Evolutionary conservation across 2,329 filamentous ascomycete species (phyloP).

Genomic region (Botrytis elliptica): DNA sequence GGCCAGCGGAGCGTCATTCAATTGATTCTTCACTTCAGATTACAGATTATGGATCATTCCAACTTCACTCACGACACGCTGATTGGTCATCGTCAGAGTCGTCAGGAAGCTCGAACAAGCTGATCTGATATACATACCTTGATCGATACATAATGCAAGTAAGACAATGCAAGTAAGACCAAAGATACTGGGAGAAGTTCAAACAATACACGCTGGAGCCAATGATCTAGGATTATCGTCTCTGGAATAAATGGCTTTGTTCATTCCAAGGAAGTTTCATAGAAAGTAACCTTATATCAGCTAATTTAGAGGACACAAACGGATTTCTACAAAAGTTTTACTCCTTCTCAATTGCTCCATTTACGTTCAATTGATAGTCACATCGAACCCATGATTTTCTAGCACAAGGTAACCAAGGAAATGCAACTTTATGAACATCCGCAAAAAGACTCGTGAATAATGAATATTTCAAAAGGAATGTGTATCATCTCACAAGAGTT

Average conservation of each 20-base stretch:
- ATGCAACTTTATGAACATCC: too few relatives aligned
- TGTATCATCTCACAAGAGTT: too few relatives aligned
- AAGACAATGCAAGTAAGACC: not conserved
- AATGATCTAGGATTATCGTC: not conserved
- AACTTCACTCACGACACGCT: not conserved
- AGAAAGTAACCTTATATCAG: not conserved
- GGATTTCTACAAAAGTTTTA: not conserved
- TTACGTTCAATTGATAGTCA: not conserved
- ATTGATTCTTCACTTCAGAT: not conserved
- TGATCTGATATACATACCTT: not conserved
- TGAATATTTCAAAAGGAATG: too few relatives aligned
- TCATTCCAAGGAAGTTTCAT: not conserved
- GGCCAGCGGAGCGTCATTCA: too few relatives aligned
- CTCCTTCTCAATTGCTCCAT: not conserved
- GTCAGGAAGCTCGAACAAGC: not conserved
- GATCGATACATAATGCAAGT: not conserved
- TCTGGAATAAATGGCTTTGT: not conserved
- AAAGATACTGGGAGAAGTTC: not conserved
- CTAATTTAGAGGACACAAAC: not conserved
- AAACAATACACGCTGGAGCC: not conserved
- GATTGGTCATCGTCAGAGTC: not conserved
- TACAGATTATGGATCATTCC: not conserved
- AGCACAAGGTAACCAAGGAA: too few relatives aligned
- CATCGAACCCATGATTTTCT: too few relatives aligned
- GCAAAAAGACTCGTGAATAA: too few relatives aligned